Base-by-base conservation (phyloP, 2,329 filamentous ascomycete genomes). In the Thyridium curvatum region DNA sequence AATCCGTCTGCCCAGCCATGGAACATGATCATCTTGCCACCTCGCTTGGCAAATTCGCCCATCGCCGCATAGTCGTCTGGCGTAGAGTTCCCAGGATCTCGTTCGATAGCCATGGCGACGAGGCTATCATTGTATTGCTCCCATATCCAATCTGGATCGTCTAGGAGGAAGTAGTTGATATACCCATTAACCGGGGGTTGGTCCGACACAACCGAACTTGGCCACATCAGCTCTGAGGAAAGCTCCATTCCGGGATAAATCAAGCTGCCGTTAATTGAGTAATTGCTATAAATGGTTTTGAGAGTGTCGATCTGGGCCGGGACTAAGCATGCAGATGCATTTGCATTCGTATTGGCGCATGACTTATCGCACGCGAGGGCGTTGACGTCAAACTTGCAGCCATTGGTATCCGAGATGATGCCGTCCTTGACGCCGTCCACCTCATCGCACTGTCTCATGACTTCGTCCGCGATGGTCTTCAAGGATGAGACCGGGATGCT, bases 391-490 rank as follows among this genome's bases (percentile, higher is more conserved):
- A 26, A 26, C 10, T 26, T 26, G 51, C 72, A 73, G 29, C 56
- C 52, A 4, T 59, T 50, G 0, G 71, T 65, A 18, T 63, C 59
- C 38, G 59, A 63, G 32, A 77, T 60, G 39, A 75, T 68, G 18
- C 55, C 57, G 45, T 76, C 71, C 4, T 57, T 50, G 2, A 71
- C 51, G 8, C 71, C 69, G 47, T 74, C 71, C 30, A 64, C 59
- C 7, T 46, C 47, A 46, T 77, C 72, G 46, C 73, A 77, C 34
- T 69, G 63, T 15, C 49, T 45, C 31, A 71, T 42, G 5, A 69
- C 65, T 32, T 69, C 68, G 0, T 52, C 54, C 3, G 45, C 52
- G 16, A 63, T 47, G 49, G 44, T 42, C 0, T 56, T 41, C 48
- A 72, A 68, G 14, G 66, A 47, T 0, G 46, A 68, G 6, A 59